A percentile compares a stretch with the other conserved stretches of the same genome.
These are phyloP conservation scores for Fusarium nanum DNA, from an alignment of 2,329 filamentous ascomycete genomes.

Conservation along the genomic window DNA sequence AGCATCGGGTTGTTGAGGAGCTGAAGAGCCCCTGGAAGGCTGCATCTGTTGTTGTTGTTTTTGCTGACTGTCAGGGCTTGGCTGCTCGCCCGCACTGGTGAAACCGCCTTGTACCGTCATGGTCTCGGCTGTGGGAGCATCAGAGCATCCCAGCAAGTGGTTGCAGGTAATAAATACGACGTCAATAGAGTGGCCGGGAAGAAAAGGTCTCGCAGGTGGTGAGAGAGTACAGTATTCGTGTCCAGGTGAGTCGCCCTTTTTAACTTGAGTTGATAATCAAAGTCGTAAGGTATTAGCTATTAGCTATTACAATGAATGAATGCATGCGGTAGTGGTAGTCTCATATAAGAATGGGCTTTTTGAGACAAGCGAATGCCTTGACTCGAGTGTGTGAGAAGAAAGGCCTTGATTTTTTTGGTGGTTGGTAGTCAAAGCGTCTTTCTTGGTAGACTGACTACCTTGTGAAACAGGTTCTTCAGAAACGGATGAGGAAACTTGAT, in stretches of 20 bases:
- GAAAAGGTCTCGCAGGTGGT: slow-evolving; percentile 7
- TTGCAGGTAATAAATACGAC: slow-evolving; percentile 34
- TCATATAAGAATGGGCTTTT: slow-evolving; percentile 32
- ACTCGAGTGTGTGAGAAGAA: neutral
- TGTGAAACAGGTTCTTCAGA: slow-evolving; percentile 29
- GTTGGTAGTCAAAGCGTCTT: slow-evolving; percentile 26
- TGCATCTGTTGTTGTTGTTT: slow-evolving; percentile 3
- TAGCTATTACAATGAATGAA: slow-evolving; percentile 33
- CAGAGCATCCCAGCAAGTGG: slow-evolving; percentile 45
- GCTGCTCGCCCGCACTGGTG: slow-evolving; percentile 44
- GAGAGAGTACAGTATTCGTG: neutral
- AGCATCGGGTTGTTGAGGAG: slow-evolving; percentile 32
- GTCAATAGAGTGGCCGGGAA: slow-evolving; percentile 18
- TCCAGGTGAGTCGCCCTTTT: slow-evolving; percentile 1
- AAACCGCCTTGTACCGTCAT: slow-evolving; percentile 49
- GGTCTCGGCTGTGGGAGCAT: slow-evolving; percentile 39
- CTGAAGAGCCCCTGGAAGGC: slow-evolving; percentile 10
- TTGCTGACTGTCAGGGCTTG: slow-evolving; percentile 39
- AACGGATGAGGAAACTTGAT: slow-evolving; percentile 27
- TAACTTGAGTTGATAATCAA: neutral
- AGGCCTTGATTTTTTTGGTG: slow-evolving; percentile 11
- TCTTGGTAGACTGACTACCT: neutral
- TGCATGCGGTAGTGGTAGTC: slow-evolving; percentile 33
- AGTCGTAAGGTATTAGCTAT: slow-evolving; percentile 24
- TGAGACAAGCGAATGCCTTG: slow-evolving; percentile 36